Evolutionary conservation across 2,329 filamentous ascomycete species (phyloP).

Genomic region (Botrytis hyacinthi): DNA sequence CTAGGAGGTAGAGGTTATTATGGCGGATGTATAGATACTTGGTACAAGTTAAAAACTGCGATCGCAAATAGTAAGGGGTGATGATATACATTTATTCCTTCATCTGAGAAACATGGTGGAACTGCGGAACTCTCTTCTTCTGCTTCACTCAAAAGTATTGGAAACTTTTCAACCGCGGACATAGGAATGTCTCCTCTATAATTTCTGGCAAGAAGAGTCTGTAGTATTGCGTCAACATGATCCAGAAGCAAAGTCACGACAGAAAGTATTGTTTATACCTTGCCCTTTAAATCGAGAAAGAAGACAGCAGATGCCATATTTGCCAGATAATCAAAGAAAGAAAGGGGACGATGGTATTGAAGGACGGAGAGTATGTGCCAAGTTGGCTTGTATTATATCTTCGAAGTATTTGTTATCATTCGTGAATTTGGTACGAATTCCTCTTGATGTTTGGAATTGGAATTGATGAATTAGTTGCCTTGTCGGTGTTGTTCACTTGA

Average conservation of each 20-base stretch:
- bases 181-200: conserved; percentile 98
- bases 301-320: conserved; percentile 94
- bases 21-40: conserved; percentile 99
- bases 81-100: conserved; percentile 85
- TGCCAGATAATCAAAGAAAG: conserved; percentile 24
- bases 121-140: conserved; percentile 99
- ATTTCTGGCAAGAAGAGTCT: conserved; percentile 98
- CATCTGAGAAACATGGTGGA: conserved; percentile 95
- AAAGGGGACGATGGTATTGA: conserved; percentile 4
- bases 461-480: background rate
- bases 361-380: conserved; percentile 21
- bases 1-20: conserved; percentile 98
- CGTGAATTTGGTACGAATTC: conserved; percentile 12
- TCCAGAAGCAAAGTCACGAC: background rate
- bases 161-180: conserved; percentile 98
- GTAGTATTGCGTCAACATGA: conserved; percentile 32
- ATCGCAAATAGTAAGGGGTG: conserved; percentile 16
- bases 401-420: conserved; percentile 29
- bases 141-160: conserved; percentile 90
- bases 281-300: conserved; percentile 99
- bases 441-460: background rate
- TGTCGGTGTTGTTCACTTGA: conserved; percentile 11
- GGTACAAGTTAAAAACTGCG: conserved; percentile 24
- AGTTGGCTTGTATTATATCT: conserved; percentile 22
- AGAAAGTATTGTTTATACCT: conserved; percentile 56